Conservation (phyloP, 495 filamentous ascomycete genomes). For the Talaromyces thailandensis region DNA sequence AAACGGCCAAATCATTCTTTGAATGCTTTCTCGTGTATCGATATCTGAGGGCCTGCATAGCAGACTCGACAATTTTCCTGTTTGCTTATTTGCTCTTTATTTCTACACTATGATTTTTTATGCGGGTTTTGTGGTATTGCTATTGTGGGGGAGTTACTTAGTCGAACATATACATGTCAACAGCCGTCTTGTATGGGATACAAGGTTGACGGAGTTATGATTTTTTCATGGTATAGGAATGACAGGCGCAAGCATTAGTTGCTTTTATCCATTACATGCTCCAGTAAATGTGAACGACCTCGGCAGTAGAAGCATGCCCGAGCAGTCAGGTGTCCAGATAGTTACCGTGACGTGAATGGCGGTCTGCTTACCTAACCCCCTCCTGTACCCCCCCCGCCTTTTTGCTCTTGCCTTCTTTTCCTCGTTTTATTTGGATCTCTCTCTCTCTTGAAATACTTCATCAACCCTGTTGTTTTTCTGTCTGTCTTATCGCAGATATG, state of each 20-base stretch:
- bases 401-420: background rate
- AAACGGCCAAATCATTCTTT: background rate
- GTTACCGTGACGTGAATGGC: conserved; percentile 5
- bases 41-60: background rate
- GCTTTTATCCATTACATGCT: background rate
- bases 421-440: background rate
- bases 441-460: background rate
- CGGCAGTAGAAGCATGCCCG: conserved; percentile 3
- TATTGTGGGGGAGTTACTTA: background rate
- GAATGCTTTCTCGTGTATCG: background rate
- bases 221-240: background rate
- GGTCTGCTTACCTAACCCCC: background rate
- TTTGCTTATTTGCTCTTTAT: background rate
- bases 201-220: background rate
- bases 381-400: background rate
- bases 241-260: background rate
- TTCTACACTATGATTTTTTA: background rate
- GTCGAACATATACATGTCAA: background rate
- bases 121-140: background rate
- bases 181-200: background rate
- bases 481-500: conserved; percentile 1
- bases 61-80: background rate
- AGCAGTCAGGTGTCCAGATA: background rate
- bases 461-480: background rate
- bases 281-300: background rate